Evolutionary conservation across 495 filamentous ascomycete species (phyloP).

Genomic region (Geoglossum glabrum): DNA sequence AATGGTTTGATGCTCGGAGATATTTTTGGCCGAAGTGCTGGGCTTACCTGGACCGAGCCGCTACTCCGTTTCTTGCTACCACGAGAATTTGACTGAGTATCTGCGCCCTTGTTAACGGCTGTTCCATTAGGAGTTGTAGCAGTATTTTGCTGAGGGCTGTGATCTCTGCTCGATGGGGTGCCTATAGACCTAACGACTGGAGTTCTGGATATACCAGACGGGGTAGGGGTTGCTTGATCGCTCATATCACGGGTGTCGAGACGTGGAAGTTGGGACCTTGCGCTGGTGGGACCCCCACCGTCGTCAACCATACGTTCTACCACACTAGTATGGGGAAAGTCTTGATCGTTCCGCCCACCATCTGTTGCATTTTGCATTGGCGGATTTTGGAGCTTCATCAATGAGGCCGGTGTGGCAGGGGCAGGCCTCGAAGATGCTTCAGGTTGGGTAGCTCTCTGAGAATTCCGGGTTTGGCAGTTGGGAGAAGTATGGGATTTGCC

Average conservation of each 20-base stretch:
- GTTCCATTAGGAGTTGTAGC: neutral
- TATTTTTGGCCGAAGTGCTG: slow-evolving; percentile 77
- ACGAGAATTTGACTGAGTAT: slow-evolving; percentile 8
- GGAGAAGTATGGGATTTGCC: slow-evolving; percentile 29
- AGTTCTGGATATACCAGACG: slow-evolving; percentile 7
- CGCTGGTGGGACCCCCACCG: neutral
- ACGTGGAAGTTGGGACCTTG: slow-evolving; percentile 14
- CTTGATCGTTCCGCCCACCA: neutral
- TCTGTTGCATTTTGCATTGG: neutral
- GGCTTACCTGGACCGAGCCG: slow-evolving; percentile 56
- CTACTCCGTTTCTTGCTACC: slow-evolving; percentile 52
- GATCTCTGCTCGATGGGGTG: neutral
- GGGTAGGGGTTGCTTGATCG: slow-evolving; percentile 11
- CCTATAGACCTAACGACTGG: neutral
- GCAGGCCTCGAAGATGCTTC: slow-evolving; percentile 11
- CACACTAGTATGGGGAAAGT: neutral
- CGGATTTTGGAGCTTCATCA: slow-evolving; percentile 41
- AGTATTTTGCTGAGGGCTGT: neutral
- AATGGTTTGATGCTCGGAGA: slow-evolving; percentile 87
- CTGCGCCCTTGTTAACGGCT: neutral
- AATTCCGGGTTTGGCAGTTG: neutral
- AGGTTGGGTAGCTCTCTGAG: neutral
- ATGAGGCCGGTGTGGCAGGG: slow-evolving; percentile 66
- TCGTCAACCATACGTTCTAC: neutral
- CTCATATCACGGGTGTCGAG: slow-evolving; percentile 9